These are phyloP conservation scores for Cenchrus fungigraminus DNA, from an alignment of 176 grass and related monocot genomes.

Conservation along the genomic window DNA sequence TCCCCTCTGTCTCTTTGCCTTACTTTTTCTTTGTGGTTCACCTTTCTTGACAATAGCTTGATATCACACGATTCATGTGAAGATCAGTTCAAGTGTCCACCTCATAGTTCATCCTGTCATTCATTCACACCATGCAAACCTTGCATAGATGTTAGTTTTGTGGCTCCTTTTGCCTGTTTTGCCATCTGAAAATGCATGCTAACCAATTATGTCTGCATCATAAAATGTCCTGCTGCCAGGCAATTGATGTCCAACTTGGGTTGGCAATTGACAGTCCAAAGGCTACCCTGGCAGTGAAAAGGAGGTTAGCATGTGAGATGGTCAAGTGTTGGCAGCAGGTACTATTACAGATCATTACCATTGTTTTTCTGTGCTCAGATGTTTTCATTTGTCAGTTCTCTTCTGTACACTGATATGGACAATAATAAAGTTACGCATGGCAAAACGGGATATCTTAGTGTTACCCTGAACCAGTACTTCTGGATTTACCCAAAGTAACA, in stretches of 20 bases:
- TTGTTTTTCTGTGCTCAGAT: background rate
- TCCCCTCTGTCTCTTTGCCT: background rate
- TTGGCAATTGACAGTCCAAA: constrained; percentile 94
- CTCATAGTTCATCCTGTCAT: constrained; percentile 19
- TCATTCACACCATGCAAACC: background rate
- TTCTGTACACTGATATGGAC: background rate
- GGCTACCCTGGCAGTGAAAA: constrained; percentile 94
- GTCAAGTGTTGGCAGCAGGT: constrained; percentile 97
- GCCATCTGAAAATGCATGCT: constrained; percentile 4
- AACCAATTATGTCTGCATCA: constrained; percentile 5
- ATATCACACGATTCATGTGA: constrained; percentile 43
- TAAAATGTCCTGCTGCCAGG: constrained; percentile 44
- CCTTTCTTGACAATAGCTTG: constrained; percentile 10
- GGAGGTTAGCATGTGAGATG: constrained; percentile 97
- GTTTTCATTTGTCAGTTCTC: background rate
- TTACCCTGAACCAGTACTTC: background rate
- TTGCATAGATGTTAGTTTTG: background rate
- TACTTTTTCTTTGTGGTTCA: background rate
- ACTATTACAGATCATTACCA: constrained; percentile 43
- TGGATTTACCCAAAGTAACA: background rate
- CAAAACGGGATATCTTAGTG: background rate
- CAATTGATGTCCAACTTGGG: constrained; percentile 95
- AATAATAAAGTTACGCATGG: background rate
- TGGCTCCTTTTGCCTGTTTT: background rate
- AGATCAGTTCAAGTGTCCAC: constrained; percentile 36